These are phyloP conservation scores for Pythium apleroticum DNA, from an alignment of 352 stramenopile genomes.

Conservation along the genomic window DNA sequence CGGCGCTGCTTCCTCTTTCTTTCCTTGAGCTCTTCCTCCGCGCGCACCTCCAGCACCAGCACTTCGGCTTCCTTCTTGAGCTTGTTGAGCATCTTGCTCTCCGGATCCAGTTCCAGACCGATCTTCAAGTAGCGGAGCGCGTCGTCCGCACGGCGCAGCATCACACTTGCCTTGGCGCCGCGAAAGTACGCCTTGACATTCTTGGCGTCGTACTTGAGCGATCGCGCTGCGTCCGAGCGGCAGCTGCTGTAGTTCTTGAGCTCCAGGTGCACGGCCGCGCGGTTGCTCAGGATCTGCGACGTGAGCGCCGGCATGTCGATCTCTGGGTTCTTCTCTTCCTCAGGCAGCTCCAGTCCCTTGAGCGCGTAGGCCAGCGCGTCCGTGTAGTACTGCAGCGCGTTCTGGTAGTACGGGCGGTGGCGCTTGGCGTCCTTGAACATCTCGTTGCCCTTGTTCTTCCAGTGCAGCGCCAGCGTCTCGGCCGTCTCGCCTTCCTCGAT, in stretches of 20 bases:
- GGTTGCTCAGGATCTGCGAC: conserved; percentile 79
- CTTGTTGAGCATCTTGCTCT: conserved; percentile 76
- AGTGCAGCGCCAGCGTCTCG: conserved; percentile 83
- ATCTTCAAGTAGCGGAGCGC: conserved; percentile 82
- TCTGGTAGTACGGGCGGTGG: conserved; percentile 70
- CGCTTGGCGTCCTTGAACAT: conserved; percentile 79
- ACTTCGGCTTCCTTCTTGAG: conserved; percentile 61
- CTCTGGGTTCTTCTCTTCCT: conserved; percentile 52
- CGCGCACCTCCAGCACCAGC: conserved; percentile 62
- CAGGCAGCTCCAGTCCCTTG: conserved; percentile 68
- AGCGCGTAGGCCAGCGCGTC: conserved; percentile 75
- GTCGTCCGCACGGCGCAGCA: conserved; percentile 77
- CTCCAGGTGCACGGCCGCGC: conserved; percentile 77
- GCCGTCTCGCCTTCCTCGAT: conserved; percentile 86
- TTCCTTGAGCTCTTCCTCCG: conserved; percentile 48
- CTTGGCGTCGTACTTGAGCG: conserved; percentile 62
- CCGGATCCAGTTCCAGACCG: conserved; percentile 68
- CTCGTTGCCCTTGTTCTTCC: conserved; percentile 89
- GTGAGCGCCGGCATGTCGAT: conserved; percentile 75
- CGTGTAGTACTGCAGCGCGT: conserved; percentile 79
- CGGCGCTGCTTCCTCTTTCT: conserved; percentile 69
- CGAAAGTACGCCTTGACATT: conserved; percentile 87
- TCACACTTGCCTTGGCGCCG: conserved; percentile 76
- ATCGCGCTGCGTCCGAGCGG: conserved; percentile 72
- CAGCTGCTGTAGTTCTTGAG: conserved; percentile 88